Percentiles rank a stretch among this genome's conserved stretches.
Conservation (phyloP, 306 rosid genomes). For the Cicer judaicum region DNA sequence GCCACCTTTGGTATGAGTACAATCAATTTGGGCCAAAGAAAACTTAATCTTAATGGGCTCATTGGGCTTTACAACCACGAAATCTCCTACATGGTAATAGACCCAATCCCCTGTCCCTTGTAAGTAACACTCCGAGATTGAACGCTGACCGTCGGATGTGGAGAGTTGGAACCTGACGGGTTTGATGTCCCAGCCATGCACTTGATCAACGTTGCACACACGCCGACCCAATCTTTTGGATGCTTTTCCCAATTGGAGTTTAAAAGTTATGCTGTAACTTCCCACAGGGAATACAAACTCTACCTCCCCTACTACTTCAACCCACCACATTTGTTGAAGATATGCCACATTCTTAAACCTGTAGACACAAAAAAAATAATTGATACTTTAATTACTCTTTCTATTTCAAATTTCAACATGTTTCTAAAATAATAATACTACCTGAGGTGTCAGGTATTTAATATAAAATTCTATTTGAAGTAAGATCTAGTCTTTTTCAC, state of each 20-base stretch:
- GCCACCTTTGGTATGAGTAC: slow-evolving; percentile 95
- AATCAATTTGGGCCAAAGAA: slow-evolving; percentile 88
- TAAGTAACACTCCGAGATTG: slow-evolving; percentile 57
- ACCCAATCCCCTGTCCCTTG: slow-evolving; percentile 60
- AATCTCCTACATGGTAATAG: slow-evolving; percentile 72
- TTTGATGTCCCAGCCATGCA: slow-evolving; percentile 88
- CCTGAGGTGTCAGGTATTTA: too few species aligned
- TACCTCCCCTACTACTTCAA: slow-evolving; percentile 81
- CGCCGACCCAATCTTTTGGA: slow-evolving; percentile 65
- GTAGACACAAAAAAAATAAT: slow-evolving; percentile 16
- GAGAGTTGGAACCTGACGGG: slow-evolving; percentile 76
- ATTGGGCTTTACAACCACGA: slow-evolving; percentile 48
- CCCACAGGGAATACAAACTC: slow-evolving; percentile 84
- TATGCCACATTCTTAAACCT: slow-evolving; percentile 81
- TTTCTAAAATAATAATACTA: not conserved
- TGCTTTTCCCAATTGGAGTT: slow-evolving; percentile 73
- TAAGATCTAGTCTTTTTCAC: too few species aligned
- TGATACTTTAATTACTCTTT: not conserved
- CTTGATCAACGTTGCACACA: slow-evolving; percentile 58
- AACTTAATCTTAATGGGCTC: slow-evolving; percentile 56
- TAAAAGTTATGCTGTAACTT: slow-evolving; percentile 63
- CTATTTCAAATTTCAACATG: not conserved
- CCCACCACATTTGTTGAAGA: slow-evolving; percentile 94
- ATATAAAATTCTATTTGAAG: too few species aligned
- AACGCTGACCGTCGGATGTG: slow-evolving; percentile 69